phyloP scores from a whole-genome alignment of 805 yeast species.

The Candida silvicultrix region DNA sequence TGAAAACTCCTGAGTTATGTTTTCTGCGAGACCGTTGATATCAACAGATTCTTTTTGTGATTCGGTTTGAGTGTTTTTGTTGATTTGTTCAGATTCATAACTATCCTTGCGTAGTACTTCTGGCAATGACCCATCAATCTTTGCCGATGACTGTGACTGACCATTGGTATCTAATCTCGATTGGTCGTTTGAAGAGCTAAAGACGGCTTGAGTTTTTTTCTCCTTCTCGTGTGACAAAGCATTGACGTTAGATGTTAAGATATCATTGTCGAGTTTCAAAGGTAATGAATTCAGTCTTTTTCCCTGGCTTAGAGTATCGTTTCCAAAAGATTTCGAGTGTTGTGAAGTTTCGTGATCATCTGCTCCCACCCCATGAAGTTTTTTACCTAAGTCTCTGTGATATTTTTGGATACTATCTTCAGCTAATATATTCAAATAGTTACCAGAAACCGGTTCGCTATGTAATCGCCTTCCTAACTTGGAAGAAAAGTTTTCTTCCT shows the following conservation, averaged over 20 bases:
- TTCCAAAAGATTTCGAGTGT: neutral
- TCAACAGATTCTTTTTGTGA: neutral
- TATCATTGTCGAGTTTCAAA: neutral
- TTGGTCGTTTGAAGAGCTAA: neutral
- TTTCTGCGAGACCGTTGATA: slow-evolving; percentile 7
- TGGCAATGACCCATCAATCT: neutral
- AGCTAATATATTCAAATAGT: slow-evolving; percentile 7
- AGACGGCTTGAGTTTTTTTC: neutral
- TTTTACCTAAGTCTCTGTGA: slow-evolving; percentile 4
- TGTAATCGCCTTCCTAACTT: neutral
- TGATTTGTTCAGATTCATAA: neutral
- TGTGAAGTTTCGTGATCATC: neutral
- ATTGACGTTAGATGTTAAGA: neutral
- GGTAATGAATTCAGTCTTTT: neutral
- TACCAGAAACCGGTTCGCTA: neutral
- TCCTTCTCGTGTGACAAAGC: neutral
- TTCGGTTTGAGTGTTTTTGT: neutral
- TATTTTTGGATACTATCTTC: slow-evolving; percentile 17
- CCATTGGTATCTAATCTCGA: neutral
- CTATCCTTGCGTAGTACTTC: neutral
- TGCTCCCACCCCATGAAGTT: neutral
- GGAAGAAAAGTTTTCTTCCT: slow-evolving; percentile 2
- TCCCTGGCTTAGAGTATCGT: neutral
- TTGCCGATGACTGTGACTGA: neutral
- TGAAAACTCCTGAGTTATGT: slow-evolving; percentile 23